These are phyloP conservation scores for Microbotryum scabiosae DNA, from an alignment of 1,284 basidiomycete species.

Conservation along the genomic window DNA sequence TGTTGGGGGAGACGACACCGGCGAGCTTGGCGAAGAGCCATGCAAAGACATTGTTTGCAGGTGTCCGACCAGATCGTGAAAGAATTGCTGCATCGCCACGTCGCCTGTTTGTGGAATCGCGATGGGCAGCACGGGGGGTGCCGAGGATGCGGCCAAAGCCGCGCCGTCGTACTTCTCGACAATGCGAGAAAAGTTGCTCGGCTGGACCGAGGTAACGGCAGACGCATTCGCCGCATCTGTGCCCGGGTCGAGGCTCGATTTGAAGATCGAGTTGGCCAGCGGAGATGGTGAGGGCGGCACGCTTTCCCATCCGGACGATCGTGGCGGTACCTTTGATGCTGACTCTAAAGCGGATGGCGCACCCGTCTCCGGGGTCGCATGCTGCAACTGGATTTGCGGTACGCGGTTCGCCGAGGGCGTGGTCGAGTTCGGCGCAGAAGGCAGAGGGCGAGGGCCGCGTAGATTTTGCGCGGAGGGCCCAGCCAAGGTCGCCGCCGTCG, in stretches of 20 bases:
- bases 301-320: conserved; percentile 20
- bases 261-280: conserved; percentile 32
- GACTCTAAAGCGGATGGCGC: background rate
- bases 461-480: conserved; percentile 18
- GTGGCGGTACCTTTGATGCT: background rate
- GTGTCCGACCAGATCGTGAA: conserved; percentile 70
- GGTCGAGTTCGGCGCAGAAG: conserved; percentile 21
- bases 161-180: background rate
- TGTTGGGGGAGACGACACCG: conserved; percentile 34
- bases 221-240: no score
- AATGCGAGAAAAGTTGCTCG: background rate
- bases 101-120: conserved; percentile 52
- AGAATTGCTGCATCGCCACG: conserved; percentile 64
- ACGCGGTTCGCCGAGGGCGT: conserved; percentile 36
- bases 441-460: conserved; percentile 26
- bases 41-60: conserved; percentile 58
- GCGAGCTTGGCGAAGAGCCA: conserved; percentile 17
- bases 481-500: conserved; percentile 4
- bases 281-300: conserved; percentile 27
- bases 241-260: conserved; percentile 8
- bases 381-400: conserved; percentile 43
- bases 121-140: conserved; percentile 32
- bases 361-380: conserved; percentile 41
- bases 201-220: no score
- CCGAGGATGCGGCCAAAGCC: conserved; percentile 3